These are phyloP conservation scores for Coemansia sp. DNA, from an alignment of 192 early-diverging fungal genomes.

Conservation along the genomic window DNA sequence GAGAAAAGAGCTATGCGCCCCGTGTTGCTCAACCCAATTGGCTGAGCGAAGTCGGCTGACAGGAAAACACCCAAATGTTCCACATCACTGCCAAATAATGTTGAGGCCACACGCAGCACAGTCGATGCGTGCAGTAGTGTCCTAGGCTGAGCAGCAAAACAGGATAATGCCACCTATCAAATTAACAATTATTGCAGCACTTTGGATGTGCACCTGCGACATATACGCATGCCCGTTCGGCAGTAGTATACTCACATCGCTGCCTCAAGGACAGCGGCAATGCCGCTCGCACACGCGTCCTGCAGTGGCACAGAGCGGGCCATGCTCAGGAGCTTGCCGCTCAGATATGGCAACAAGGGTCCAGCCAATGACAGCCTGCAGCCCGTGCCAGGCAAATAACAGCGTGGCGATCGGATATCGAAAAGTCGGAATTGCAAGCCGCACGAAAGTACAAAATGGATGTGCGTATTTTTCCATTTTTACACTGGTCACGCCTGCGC, in stretches of 20 bases:
- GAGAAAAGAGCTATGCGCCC: background rate
- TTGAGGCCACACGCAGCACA: no score
- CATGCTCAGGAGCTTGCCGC: background rate
- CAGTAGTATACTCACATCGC: background rate
- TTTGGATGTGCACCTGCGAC: background rate
- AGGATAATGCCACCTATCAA: background rate
- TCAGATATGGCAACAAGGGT: background rate
- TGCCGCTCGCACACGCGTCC: background rate
- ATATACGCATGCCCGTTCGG: background rate
- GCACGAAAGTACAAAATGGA: background rate
- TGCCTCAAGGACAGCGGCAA: conserved; percentile 2
- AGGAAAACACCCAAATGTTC: background rate
- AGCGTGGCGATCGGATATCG: conserved; percentile 17
- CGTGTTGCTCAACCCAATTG: background rate
- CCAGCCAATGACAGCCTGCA: background rate
- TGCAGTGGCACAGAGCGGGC: background rate
- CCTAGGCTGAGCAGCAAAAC: no score
- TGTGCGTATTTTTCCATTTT: conserved; percentile 5
- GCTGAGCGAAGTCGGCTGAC: background rate
- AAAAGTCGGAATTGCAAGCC: background rate
- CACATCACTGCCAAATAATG: no score
- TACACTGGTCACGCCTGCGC: background rate
- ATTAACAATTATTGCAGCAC: background rate
- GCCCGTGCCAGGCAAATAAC: background rate
- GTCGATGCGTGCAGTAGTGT: no score